These are phyloP conservation scores for Thecaphora thlaspeos DNA, from an alignment of 1,284 basidiomycete species.

Conservation along the genomic window DNA sequence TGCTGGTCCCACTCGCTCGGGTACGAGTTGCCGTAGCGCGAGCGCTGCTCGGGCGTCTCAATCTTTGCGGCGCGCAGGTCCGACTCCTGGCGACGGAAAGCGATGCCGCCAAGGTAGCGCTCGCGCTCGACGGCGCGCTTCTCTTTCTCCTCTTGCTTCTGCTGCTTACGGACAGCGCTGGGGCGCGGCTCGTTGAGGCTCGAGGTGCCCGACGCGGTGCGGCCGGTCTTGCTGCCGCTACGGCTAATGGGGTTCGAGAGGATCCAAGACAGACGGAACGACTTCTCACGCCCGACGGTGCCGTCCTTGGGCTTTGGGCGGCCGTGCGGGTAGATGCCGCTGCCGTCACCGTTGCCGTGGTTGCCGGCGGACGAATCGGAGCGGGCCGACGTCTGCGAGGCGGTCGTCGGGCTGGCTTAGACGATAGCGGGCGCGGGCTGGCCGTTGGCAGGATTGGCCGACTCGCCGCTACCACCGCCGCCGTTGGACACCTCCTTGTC, in stretches of 20 bases:
- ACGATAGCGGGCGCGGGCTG: no score
- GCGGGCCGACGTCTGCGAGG: slow-evolving; percentile 16
- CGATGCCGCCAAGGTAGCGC: slow-evolving; percentile 17
- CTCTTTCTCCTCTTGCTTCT: slow-evolving; percentile 34
- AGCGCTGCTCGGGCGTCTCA: slow-evolving; percentile 45
- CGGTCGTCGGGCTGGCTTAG: slow-evolving; percentile 12
- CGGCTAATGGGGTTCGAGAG: slow-evolving; percentile 18
- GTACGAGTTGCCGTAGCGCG: slow-evolving; percentile 38
- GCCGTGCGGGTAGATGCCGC: no score
- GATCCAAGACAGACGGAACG: slow-evolving; percentile 36
- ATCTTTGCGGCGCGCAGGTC: slow-evolving; percentile 33
- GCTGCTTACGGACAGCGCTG: slow-evolving; percentile 28
- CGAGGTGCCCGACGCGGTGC: slow-evolving; percentile 13
- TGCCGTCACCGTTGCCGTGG: no score
- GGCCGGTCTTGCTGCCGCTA: slow-evolving; percentile 5
- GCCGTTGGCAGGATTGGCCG: no score
- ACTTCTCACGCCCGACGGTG: slow-evolving; percentile 9
- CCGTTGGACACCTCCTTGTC: slow-evolving; percentile 13
- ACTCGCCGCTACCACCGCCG: no score
- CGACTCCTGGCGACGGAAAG: slow-evolving; percentile 26
- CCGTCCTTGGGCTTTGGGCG: no score
- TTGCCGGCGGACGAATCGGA: slow-evolving; percentile 3
- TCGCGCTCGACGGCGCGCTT: slow-evolving; percentile 31
- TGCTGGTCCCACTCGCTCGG: slow-evolving; percentile 24
- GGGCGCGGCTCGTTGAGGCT: slow-evolving; percentile 32